Evolutionary conservation across 768 basidiomycete genomes (phyloP).

Genomic region (Mycena crocata): DNA sequence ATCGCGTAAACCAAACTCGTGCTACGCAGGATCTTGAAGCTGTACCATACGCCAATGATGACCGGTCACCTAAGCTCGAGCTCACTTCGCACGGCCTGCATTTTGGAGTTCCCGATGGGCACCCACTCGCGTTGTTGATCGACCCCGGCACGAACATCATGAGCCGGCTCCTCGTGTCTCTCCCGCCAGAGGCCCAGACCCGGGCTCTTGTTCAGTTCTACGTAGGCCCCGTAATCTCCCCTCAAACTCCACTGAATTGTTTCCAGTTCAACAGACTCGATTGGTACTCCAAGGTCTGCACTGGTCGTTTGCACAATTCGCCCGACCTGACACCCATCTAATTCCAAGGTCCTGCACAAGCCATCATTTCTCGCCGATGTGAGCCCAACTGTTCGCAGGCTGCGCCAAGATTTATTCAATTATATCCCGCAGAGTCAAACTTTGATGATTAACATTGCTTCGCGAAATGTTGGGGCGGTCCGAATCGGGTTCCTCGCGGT

Average conservation of each 20-base stretch:
- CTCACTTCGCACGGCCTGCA: conserved; percentile 11
- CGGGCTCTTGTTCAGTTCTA: conserved; percentile 37
- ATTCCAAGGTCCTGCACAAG: conserved; percentile 35
- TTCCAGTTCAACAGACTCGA: conserved; percentile 33
- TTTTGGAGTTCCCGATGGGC: conserved; percentile 28
- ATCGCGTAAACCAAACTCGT: conserved; percentile 33
- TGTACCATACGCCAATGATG: background rate
- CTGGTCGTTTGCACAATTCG: background rate
- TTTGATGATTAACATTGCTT: conserved; percentile 6
- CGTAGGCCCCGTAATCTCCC: conserved; percentile 20
- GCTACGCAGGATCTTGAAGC: conserved; percentile 32
- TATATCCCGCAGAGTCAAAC: conserved; percentile 7
- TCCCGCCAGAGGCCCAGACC: conserved; percentile 33
- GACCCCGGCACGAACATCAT: conserved; percentile 36
- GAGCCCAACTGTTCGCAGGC: background rate
- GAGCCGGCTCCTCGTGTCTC: conserved; percentile 28
- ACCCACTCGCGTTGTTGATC: conserved; percentile 38
- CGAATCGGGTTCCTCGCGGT: conserved; percentile 36
- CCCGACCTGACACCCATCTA: conserved; percentile 10
- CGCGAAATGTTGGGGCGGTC: conserved; percentile 17
- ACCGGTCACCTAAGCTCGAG: conserved; percentile 5
- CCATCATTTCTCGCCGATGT: conserved; percentile 40
- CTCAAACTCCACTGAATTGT: background rate
- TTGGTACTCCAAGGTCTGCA: conserved; percentile 36
- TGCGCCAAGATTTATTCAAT: background rate